Conservation (phyloP, 371 early-diverging fungal species). For the Choanephora cucurbitarum region DNA sequence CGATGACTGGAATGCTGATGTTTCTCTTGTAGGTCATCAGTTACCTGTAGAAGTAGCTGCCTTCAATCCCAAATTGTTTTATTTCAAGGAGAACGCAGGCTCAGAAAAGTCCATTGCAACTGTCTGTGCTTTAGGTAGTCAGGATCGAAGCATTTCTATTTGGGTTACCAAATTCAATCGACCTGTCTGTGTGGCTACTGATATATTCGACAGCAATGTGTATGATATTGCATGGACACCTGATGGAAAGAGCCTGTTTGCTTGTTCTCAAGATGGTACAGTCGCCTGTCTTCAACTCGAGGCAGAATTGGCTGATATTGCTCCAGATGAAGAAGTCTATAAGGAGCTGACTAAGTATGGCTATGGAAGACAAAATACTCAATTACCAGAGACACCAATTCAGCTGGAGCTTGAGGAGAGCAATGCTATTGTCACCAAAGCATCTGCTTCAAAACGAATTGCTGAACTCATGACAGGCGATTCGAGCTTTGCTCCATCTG, state of each 20-base stretch:
- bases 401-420: slow-evolving; percentile 74
- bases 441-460: slow-evolving; percentile 38
- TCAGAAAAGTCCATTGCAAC: slow-evolving; percentile 44
- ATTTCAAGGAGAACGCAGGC: slow-evolving; percentile 29
- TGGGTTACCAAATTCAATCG: slow-evolving; percentile 83
- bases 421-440: slow-evolving; percentile 43
- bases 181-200: slow-evolving; percentile 75
- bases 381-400: slow-evolving; percentile 60
- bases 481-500: slow-evolving; percentile 9
- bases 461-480: slow-evolving; percentile 49
- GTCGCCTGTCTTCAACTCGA: slow-evolving; percentile 75
- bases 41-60: slow-evolving; percentile 89
- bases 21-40: slow-evolving; percentile 88
- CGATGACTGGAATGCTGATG: slow-evolving; percentile 78
- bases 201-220: slow-evolving; percentile 81
- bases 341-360: slow-evolving; percentile 71
- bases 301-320: slow-evolving; percentile 68
- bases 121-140: slow-evolving; percentile 89
- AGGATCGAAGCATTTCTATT: slow-evolving; percentile 88
- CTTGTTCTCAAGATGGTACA: slow-evolving; percentile 94
- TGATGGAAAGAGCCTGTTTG: slow-evolving; percentile 78
- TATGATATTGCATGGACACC: slow-evolving; percentile 89
- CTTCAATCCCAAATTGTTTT: slow-evolving; percentile 84
- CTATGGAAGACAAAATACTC: slow-evolving; percentile 59
- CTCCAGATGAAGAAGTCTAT: slow-evolving; percentile 64